These are phyloP conservation scores for Tremella yokohamensis DNA, from an alignment of 768 basidiomycete species.

Conservation along the genomic window DNA sequence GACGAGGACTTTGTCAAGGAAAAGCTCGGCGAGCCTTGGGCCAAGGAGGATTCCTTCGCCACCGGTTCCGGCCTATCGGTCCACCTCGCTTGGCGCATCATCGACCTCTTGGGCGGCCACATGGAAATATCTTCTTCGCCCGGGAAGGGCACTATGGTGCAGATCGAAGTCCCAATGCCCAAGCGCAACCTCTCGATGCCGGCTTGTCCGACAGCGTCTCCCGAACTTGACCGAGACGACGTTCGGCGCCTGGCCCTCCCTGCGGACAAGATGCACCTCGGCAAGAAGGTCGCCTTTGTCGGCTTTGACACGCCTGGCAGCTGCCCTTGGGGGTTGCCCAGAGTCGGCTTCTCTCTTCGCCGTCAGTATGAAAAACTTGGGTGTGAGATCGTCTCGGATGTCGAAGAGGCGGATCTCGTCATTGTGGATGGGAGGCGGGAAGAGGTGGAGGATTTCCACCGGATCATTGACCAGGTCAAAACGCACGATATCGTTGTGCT, in stretches of 20 bases:
- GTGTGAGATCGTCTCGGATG: constrained; percentile 22
- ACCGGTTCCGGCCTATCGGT: constrained; percentile 41
- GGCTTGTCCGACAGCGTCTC: constrained; percentile 1
- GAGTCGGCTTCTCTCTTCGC: constrained; percentile 22
- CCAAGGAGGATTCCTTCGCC: constrained; percentile 38
- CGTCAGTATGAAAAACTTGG: constrained; percentile 35
- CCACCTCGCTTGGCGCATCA: constrained; percentile 44
- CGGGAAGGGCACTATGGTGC: constrained; percentile 37
- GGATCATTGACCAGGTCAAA: constrained; percentile 13
- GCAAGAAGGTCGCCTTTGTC: constrained; percentile 29
- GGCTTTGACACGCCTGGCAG: constrained; percentile 24
- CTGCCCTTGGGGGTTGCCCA: constrained; percentile 9
- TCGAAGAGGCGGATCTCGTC: constrained; percentile 37
- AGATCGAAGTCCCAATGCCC: constrained; percentile 40
- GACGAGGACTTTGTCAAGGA: constrained; percentile 23
- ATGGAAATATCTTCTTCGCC: constrained; percentile 44
- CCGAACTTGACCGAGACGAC: neutral
- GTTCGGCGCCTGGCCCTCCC: neutral
- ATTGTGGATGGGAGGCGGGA: constrained; percentile 36
- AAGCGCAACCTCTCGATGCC: constrained; percentile 11
- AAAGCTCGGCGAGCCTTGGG: constrained; percentile 41
- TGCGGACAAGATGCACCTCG: constrained; percentile 1
- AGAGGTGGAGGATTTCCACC: constrained; percentile 11
- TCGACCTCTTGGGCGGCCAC: constrained; percentile 44
- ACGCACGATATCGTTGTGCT: constrained; percentile 41